These are phyloP conservation scores for Lumnitzera littorea DNA, from an alignment of 345 rosid species.

Conservation along the genomic window DNA sequence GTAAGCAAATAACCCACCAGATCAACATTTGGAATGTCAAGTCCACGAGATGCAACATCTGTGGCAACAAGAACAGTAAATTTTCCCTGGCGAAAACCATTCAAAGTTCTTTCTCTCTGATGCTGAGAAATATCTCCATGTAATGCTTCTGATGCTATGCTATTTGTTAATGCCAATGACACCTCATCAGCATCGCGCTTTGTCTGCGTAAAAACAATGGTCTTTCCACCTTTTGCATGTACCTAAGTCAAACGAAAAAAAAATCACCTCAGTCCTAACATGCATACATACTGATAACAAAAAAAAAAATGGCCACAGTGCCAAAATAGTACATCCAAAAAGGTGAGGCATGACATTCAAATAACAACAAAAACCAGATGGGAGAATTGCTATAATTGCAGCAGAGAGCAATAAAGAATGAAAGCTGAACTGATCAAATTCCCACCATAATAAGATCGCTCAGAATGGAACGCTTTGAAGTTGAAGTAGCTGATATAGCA, in stretches of 20 bases:
- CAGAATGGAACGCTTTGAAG: slow-evolving; percentile 73
- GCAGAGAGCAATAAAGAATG: neutral
- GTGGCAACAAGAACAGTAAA: slow-evolving; percentile 98
- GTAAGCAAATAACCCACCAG: slow-evolving; percentile 39
- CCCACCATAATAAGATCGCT: slow-evolving; percentile 89
- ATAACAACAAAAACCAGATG: too few species aligned
- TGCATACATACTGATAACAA: neutral
- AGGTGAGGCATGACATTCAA: too few species aligned
- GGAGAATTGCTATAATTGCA: neutral
- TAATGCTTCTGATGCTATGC: slow-evolving; percentile 90
- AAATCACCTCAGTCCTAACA: neutral
- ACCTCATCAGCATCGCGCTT: slow-evolving; percentile 98
- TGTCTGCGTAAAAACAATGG: slow-evolving; percentile 94
- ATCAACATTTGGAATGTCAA: slow-evolving; percentile 96
- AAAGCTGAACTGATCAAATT: slow-evolving; percentile 3
- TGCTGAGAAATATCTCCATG: slow-evolving; percentile 99
- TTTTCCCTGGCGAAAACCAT: slow-evolving; percentile 90
- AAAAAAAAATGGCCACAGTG: neutral
- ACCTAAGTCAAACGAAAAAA: slow-evolving; percentile 37
- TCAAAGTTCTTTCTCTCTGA: slow-evolving; percentile 96
- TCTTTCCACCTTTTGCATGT: slow-evolving; percentile 94
- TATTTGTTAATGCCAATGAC: slow-evolving; percentile 64
- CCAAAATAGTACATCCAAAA: too few species aligned
- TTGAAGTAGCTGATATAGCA: slow-evolving; percentile 69
- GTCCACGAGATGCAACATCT: slow-evolving; percentile 97